phyloP scores from a whole-genome alignment of 495 filamentous ascomycete genomes.

The Astrothelium macrocarpum region DNA sequence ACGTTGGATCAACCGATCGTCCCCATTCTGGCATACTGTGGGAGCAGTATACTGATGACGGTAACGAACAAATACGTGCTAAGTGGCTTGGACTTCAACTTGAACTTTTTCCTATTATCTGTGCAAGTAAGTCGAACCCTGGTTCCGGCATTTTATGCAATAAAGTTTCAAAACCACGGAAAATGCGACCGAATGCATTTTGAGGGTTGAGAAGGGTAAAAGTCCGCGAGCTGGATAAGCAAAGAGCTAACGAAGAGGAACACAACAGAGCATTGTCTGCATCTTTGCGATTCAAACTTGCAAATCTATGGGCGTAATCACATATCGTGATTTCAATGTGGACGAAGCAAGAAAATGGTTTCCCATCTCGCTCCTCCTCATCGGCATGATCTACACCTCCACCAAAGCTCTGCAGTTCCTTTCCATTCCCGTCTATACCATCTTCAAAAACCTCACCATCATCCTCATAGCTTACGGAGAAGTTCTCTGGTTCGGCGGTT shows the following conservation, averaged over 20 bases:
- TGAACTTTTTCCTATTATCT: conserved; percentile 90
- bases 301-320: conserved; percentile 77
- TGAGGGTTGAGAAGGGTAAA: no score
- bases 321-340: conserved; percentile 78
- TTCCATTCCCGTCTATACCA: conserved; percentile 97
- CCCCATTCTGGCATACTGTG: conserved; percentile 84
- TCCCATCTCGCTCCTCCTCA: conserved; percentile 89
- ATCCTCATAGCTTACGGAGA: conserved; percentile 98
- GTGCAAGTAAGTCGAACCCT: conserved; percentile 64
- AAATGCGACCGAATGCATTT: no score
- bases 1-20: conserved; percentile 52
- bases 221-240: no score
- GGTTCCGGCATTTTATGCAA: no score
- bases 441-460: conserved; percentile 99
- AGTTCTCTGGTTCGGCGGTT: conserved; percentile 97
- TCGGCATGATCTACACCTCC: conserved; percentile 98
- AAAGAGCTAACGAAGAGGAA: conserved; percentile 8
- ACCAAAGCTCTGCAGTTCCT: conserved; percentile 95
- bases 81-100: conserved; percentile 80
- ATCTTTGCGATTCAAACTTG: conserved; percentile 75
- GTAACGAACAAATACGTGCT: conserved; percentile 98
- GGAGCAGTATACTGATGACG: conserved; percentile 95
- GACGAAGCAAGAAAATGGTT: conserved; percentile 97
- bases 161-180: no score
- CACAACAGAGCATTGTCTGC: conserved; percentile 73